Evolutionary conservation across 2,329 filamentous ascomycete genomes (phyloP).

Genomic region (Colletotrichum camelliae): DNA sequence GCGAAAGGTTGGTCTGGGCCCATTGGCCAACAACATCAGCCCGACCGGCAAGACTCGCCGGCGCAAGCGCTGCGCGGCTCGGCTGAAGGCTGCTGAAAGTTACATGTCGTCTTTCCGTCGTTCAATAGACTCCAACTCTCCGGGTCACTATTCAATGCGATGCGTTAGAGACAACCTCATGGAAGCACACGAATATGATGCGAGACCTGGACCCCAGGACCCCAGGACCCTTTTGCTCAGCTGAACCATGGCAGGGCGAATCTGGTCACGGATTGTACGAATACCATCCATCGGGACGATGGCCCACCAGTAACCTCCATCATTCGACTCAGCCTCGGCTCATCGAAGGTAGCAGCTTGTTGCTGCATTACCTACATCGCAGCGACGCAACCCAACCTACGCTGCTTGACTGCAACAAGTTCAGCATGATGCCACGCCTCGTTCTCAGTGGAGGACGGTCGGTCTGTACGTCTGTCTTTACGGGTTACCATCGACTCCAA

Average conservation of each 20-base stretch:
- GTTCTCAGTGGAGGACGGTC: background rate
- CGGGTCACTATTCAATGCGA: background rate
- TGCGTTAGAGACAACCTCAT: background rate
- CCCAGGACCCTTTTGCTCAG: background rate
- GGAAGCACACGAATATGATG: background rate
- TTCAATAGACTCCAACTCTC: background rate
- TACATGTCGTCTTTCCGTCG: background rate
- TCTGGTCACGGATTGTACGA: background rate
- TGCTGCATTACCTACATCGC: background rate
- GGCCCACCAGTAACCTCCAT: background rate
- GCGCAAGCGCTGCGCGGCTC: background rate
- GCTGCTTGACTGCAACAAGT: background rate
- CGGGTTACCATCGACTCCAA: background rate
- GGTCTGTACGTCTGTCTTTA: background rate
- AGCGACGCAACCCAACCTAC: background rate
- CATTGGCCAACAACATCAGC: background rate
- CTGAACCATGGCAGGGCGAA: background rate
- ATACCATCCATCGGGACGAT: background rate
- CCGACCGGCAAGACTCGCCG: background rate
- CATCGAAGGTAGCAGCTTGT: background rate
- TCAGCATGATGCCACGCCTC: background rate
- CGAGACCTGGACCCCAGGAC: background rate
- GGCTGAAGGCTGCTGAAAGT: background rate
- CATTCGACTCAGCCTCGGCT: slow-evolving; percentile 8
- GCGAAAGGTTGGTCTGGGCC: background rate